These are phyloP conservation scores for Arachis stenosperma DNA, from an alignment of 306 rosid species.

Conservation along the genomic window DNA sequence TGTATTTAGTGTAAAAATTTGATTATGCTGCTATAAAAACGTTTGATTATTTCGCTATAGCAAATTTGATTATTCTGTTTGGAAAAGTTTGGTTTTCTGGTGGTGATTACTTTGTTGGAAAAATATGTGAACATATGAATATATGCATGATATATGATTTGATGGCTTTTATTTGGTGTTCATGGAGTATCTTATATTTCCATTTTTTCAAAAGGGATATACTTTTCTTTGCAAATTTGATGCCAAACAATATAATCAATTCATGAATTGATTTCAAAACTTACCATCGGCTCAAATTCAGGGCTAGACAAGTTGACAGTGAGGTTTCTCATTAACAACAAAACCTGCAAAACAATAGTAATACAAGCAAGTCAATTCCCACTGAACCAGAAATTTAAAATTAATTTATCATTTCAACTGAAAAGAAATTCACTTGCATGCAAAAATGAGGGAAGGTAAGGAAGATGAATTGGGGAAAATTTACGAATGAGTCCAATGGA, in stretches of 20 bases:
- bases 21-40: too few relatives aligned
- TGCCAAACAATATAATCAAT: slow-evolving; percentile 4
- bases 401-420: not conserved
- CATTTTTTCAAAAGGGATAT: not conserved
- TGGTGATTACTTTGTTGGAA: too few relatives aligned
- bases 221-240: slow-evolving; percentile 1
- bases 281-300: slow-evolving; percentile 68
- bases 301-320: slow-evolving; percentile 70
- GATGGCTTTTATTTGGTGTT: too few relatives aligned
- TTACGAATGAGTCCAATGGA: not conserved
- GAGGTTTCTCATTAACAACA: slow-evolving; percentile 84
- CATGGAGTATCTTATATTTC: too few relatives aligned
- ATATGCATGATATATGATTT: too few relatives aligned
- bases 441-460: not conserved
- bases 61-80: too few relatives aligned
- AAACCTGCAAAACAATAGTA: slow-evolving; percentile 65
- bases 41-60: too few relatives aligned
- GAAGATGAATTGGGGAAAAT: slow-evolving; percentile 12
- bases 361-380: slow-evolving; percentile 2
- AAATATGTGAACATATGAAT: too few relatives aligned
- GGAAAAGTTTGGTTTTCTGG: too few relatives aligned
- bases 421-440: not conserved
- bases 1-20: too few relatives aligned
- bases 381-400: slow-evolving; percentile 5
- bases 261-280: slow-evolving; percentile 36